Evolutionary conservation across 208 protist genomes (phyloP), one percentile per base, ranked within the genome.

Genomic region (Leishmania lainsoni): DNA sequence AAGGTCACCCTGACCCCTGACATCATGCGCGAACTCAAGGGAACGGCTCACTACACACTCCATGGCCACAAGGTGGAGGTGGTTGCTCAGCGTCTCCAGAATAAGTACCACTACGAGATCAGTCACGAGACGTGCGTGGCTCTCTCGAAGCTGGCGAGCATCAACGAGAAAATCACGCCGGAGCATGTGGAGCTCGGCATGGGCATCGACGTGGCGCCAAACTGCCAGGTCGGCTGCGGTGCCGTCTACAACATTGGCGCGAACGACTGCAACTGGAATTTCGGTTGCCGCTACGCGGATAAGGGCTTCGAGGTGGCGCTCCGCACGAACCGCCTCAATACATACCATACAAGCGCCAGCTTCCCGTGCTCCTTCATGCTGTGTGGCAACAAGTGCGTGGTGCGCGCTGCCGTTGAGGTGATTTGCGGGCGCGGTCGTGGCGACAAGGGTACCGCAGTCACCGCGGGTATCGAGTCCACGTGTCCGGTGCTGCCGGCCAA

Each of bases 161-260:
- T 92, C 76, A 90, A 95, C 87, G 89, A 92, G 81, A 97, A 93
- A 84, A 58, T 95, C 49, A 89, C 86, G 49, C 87, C 85, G 49
- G 81, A 92, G 29, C 52, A 74, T 45, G 73, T 95, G 72, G 88
- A 94, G 80, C 72, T 95, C 61, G 92, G 92, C 73, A 61, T 95
- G 81, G 85, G 89, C 75, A 82, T 89, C 35, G 81, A 88, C 63
- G 90, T 93, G 26, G 87, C 84, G 2, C 86, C 87, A 3, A 75
- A 92, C 73, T 89, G 84, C 83, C 81, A 93, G 80, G 81, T 94
- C 66, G 93, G 94, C 75, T 88, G 83, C 79, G 92, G 90, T 32
- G 87, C 91, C 49, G 16, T 58, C 2, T 97, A 95, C 83, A 65
- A 80, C 65, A 77, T 92, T 58, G 86, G 84, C 70, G 83, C 70